Percentiles rank a stretch among this genome's conserved stretches.
Conservation (phyloP, 257 asterid species). For the Scutellaria minor region DNA sequence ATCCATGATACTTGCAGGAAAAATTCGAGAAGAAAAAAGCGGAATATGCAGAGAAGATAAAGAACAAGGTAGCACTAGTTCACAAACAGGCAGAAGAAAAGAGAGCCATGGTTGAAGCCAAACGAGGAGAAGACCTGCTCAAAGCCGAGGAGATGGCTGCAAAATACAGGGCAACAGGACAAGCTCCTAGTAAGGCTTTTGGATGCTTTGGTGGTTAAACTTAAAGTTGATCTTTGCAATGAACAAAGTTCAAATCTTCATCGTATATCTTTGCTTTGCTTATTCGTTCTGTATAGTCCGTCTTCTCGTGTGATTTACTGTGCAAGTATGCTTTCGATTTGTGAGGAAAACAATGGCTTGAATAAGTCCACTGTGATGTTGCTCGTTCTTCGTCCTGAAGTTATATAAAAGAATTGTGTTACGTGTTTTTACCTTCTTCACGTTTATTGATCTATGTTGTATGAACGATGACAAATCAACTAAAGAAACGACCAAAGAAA, state of each 20-base stretch:
- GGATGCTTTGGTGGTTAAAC: constrained; percentile 67
- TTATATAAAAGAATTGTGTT: background rate
- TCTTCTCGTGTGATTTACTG: constrained; percentile 31
- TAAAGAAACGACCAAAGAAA: no score
- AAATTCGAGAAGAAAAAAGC: constrained; percentile 73
- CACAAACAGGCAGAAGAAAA: constrained; percentile 86
- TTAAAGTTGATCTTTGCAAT: background rate
- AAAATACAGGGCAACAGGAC: constrained; percentile 67
- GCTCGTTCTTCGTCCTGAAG: background rate
- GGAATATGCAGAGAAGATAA: constrained; percentile 65
- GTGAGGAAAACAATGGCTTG: constrained; percentile 12
- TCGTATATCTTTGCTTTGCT: constrained; percentile 19
- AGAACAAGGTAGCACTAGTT: constrained; percentile 66
- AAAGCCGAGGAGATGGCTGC: constrained; percentile 71
- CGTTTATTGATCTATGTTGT: no score
- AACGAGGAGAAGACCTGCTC: constrained; percentile 63
- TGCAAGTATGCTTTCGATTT: constrained; percentile 29
- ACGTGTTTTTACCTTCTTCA: background rate
- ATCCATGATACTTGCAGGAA: constrained; percentile 48
- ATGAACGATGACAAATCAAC: no score
- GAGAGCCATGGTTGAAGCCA: constrained; percentile 64
- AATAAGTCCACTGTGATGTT: constrained; percentile 24
- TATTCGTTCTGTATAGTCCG: constrained; percentile 26
- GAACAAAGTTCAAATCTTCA: constrained; percentile 25
- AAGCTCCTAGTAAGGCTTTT: constrained; percentile 53